These are phyloP conservation scores for Stemphylium vesicarium DNA, from an alignment of 2,329 filamentous ascomycete species.

Conservation along the genomic window DNA sequence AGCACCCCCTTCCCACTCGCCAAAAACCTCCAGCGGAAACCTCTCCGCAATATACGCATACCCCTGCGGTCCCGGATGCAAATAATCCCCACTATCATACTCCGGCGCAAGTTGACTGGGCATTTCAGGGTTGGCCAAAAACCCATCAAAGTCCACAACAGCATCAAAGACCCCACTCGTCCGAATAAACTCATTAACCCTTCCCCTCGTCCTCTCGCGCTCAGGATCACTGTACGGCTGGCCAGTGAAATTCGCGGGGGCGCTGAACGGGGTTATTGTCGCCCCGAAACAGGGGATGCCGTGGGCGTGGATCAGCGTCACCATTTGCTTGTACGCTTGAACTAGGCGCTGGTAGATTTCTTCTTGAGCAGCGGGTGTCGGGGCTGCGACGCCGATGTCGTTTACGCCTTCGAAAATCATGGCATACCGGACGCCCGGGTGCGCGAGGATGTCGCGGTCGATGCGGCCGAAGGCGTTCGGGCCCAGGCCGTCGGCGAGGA, in stretches of 20 bases:
- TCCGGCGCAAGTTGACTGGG: conserved; percentile 55
- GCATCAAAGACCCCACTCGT: conserved; percentile 63
- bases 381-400: conserved; percentile 64
- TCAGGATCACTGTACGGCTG: conserved; percentile 47
- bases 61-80: conserved; percentile 67
- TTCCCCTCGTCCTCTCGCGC: conserved; percentile 63
- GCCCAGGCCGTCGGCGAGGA: conserved; percentile 67
- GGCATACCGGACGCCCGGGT: conserved; percentile 64
- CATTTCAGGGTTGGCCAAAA: conserved; percentile 60
- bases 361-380: conserved; percentile 54
- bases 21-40: conserved; percentile 65
- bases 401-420: conserved; percentile 71
- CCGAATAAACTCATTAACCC: conserved; percentile 68
- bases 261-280: conserved; percentile 70
- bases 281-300: conserved; percentile 67
- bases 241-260: conserved; percentile 38
- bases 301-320: conserved; percentile 59
- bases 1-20: conserved; percentile 27
- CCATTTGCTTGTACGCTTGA: conserved; percentile 65
- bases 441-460: conserved; percentile 67
- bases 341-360: conserved; percentile 60
- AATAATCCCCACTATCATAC: conserved; percentile 68
- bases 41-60: conserved; percentile 65
- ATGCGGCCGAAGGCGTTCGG: conserved; percentile 66
- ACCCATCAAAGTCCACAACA: conserved; percentile 67